These are phyloP conservation scores for Lumnitzera littorea DNA, from an alignment of 345 rosid species.

Conservation along the genomic window DNA sequence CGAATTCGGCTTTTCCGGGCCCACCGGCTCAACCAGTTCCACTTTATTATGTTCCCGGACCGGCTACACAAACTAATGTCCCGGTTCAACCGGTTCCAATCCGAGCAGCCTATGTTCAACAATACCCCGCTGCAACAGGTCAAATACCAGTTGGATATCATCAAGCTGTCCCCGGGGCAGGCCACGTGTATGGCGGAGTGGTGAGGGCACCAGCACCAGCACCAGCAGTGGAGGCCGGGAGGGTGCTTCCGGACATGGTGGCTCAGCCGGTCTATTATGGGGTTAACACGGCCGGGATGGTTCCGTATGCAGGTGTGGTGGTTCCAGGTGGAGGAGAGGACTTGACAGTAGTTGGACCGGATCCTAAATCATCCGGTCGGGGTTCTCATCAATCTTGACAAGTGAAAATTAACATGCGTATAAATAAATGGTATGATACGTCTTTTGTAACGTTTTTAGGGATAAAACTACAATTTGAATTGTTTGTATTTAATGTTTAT, in stretches of 20 bases:
- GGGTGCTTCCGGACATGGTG: slow-evolving; percentile 36
- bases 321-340: slow-evolving; percentile 60
- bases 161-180: slow-evolving; percentile 34
- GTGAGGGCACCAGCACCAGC: slow-evolving; percentile 34
- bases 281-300: slow-evolving; percentile 39
- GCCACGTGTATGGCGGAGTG: slow-evolving; percentile 52
- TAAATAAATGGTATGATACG: too few relatives aligned
- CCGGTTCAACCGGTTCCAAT: slow-evolving; percentile 42
- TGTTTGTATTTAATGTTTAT: too few relatives aligned
- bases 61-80: slow-evolving; percentile 35
- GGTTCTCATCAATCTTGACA: slow-evolving; percentile 21
- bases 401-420: too few relatives aligned
- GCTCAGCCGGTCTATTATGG: slow-evolving; percentile 64
- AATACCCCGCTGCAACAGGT: slow-evolving; percentile 33
- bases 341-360: slow-evolving; percentile 30
- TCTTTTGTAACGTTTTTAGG: too few relatives aligned
- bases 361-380: slow-evolving; percentile 32
- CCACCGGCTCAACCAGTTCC: slow-evolving; percentile 46
- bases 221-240: slow-evolving; percentile 27
- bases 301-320: slow-evolving; percentile 48
- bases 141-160: slow-evolving; percentile 68
- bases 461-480: too few relatives aligned
- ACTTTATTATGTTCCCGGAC: slow-evolving; percentile 52
- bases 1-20: slow-evolving; percentile 45
- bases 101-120: slow-evolving; percentile 45